A percentile compares a stretch with the other conserved stretches of the same genome.
Evolutionary conservation across 495 filamentous ascomycete genomes (phyloP).

Genomic region (Hypoxylon rickii): DNA sequence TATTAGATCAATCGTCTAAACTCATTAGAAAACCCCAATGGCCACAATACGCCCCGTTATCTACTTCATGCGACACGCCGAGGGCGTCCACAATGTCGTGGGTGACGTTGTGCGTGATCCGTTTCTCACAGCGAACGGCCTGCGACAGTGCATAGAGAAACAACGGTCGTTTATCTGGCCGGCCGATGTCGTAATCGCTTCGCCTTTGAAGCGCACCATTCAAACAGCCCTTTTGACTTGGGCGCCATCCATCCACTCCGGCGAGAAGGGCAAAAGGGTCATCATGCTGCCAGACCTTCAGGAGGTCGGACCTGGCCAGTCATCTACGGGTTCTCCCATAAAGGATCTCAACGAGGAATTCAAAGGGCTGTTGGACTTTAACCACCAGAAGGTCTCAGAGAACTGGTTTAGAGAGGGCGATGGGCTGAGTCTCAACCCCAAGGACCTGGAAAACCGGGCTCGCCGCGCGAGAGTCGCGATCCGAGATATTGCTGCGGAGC

Average conservation of each 20-base stretch:
- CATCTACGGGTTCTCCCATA: conserved; percentile 67
- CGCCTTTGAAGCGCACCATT: conserved; percentile 78
- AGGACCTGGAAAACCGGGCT: not conserved
- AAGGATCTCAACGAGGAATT: conserved; percentile 63
- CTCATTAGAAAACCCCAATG: not conserved
- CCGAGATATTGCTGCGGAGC: not conserved
- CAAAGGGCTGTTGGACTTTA: conserved; percentile 59
- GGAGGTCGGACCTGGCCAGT: conserved; percentile 74
- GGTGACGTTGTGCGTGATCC: conserved; percentile 75
- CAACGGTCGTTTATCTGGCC: conserved; percentile 60
- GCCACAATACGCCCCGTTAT: conserved; percentile 42
- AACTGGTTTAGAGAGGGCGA: not conserved
- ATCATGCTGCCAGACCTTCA: conserved; percentile 69
- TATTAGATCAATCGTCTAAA: too few relatives aligned
- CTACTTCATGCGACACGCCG: conserved; percentile 54
- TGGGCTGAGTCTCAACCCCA: too few relatives aligned
- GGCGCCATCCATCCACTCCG: too few relatives aligned
- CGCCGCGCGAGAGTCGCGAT: not conserved
- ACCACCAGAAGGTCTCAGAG: not conserved
- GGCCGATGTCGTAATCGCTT: conserved; percentile 67
- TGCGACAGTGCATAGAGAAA: conserved; percentile 70
- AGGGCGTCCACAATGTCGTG: conserved; percentile 75
- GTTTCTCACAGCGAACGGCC: conserved; percentile 71
- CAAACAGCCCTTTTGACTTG: conserved; percentile 74
- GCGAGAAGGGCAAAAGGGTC: too few relatives aligned